Evolutionary conservation across 768 basidiomycete species (phyloP).

Genomic region (Auriscalpium microsporum): DNA sequence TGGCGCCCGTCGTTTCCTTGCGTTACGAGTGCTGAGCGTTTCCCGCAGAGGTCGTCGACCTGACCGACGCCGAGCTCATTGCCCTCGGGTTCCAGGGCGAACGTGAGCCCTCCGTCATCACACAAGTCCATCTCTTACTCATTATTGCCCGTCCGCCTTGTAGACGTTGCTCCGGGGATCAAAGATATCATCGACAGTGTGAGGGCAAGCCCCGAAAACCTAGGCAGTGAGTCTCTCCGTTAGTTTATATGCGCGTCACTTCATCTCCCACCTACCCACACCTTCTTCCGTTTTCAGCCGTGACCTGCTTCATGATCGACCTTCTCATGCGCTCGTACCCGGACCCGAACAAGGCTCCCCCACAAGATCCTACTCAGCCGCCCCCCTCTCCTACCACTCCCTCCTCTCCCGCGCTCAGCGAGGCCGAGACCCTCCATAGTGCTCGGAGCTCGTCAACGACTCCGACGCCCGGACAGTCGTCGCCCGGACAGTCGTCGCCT

Average conservation of each 20-base stretch:
- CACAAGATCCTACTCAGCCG: constrained; percentile 3
- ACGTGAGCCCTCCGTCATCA: constrained; percentile 14
- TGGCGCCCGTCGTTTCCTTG: constrained; percentile 20
- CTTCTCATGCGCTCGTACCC: constrained; percentile 13
- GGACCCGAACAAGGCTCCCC: constrained; percentile 2
- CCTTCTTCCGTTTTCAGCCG: constrained; percentile 19
- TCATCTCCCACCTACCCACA: constrained; percentile 18
- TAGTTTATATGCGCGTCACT: constrained; percentile 16
- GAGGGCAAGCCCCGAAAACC: constrained; percentile 17
- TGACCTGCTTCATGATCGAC: constrained; percentile 23
- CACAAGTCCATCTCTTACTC: constrained; percentile 13
- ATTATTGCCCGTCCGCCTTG: constrained; percentile 16
- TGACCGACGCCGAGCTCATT: constrained; percentile 11
- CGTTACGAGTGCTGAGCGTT: constrained; percentile 21
- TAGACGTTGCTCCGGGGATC: constrained; percentile 16
- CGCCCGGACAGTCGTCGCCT: constrained; percentile 9
- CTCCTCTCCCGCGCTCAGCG: constrained; percentile 6
- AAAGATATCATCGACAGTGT: constrained; percentile 13
- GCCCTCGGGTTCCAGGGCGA: constrained; percentile 15
- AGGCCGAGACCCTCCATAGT: constrained; percentile 4
- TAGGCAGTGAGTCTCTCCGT: constrained; percentile 18
- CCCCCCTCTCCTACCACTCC: constrained; percentile 1
- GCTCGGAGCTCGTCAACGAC: constrained; percentile 3
- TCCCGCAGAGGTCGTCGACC: constrained; percentile 22
- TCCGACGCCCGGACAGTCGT: not conserved